These are phyloP conservation scores for Alternaria sp. DNA, from an alignment of 2,329 filamentous ascomycete genomes.

Conservation along the genomic window DNA sequence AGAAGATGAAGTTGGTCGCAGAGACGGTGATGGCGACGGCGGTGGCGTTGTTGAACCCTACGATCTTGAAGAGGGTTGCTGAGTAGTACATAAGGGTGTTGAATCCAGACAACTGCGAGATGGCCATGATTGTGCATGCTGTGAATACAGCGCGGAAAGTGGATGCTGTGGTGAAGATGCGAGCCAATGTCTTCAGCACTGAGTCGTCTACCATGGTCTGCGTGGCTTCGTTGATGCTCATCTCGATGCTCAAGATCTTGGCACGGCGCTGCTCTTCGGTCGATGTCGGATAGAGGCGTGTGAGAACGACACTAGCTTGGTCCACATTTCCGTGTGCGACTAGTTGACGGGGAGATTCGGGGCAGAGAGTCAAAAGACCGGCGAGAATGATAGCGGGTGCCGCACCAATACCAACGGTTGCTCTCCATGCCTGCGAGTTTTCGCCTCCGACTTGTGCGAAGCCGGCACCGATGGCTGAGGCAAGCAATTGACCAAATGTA, in stretches of 20 bases:
- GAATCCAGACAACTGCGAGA: conserved; percentile 50
- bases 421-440: conserved; percentile 46
- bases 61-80: conserved; percentile 58
- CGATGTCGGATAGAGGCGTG: conserved; percentile 46
- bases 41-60: conserved; percentile 81
- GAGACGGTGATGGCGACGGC: conserved; percentile 82
- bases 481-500: conserved; percentile 45
- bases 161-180: conserved; percentile 45
- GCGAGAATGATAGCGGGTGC: conserved; percentile 49
- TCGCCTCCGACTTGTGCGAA: conserved; percentile 48
- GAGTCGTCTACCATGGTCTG: conserved; percentile 45
- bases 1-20: conserved; percentile 82
- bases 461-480: conserved; percentile 45
- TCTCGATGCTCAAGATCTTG: conserved; percentile 41
- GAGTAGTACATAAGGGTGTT: conserved; percentile 88
- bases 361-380: conserved; percentile 47
- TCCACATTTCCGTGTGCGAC: conserved; percentile 46
- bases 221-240: conserved; percentile 46
- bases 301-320: conserved; percentile 45
- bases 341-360: conserved; percentile 51
- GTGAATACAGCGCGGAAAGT: conserved; percentile 48
- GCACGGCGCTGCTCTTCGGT: conserved; percentile 38
- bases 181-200: conserved; percentile 42
- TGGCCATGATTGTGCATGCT: conserved; percentile 51
- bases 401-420: conserved; percentile 50